These are phyloP conservation scores for Starmera quercuum DNA, from an alignment of 805 yeast species.

Conservation along the genomic window DNA sequence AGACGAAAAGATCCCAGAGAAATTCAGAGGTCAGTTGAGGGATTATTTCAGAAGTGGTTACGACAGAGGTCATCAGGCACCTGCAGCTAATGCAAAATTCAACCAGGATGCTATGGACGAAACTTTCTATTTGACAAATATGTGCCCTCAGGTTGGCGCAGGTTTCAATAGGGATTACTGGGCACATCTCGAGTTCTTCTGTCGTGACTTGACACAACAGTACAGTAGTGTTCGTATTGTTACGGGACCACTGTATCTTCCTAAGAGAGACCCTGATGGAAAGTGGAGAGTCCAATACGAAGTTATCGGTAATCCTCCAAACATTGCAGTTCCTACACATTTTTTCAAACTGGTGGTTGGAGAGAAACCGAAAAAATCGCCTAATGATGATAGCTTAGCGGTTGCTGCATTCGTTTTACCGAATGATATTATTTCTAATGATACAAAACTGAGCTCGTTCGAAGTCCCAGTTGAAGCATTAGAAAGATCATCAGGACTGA, in stretches of 20 bases:
- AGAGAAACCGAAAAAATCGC: slow-evolving; percentile 43
- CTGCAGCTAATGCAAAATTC: slow-evolving; percentile 95
- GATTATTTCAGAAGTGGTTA: slow-evolving; percentile 95
- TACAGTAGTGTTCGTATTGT: slow-evolving; percentile 76
- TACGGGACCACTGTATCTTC: slow-evolving; percentile 91
- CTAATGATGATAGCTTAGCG: slow-evolving; percentile 35
- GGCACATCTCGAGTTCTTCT: slow-evolving; percentile 93
- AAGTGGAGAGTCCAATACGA: slow-evolving; percentile 82
- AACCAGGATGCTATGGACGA: slow-evolving; percentile 91
- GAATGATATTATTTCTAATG: slow-evolving; percentile 70
- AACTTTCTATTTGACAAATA: slow-evolving; percentile 83
- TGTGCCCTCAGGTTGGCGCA: slow-evolving; percentile 95
- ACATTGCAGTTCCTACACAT: slow-evolving; percentile 95
- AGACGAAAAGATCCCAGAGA: slow-evolving; percentile 72
- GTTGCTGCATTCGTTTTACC: slow-evolving; percentile 95
- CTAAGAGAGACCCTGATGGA: slow-evolving; percentile 68
- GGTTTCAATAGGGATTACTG: slow-evolving; percentile 97
- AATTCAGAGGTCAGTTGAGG: slow-evolving; percentile 66
- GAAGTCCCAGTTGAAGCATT: slow-evolving; percentile 87
- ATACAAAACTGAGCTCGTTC: slow-evolving; percentile 61
- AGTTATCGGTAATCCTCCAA: slow-evolving; percentile 94
- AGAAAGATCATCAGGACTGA: slow-evolving; percentile 82
- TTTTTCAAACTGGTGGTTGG: slow-evolving; percentile 89
- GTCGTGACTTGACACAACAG: slow-evolving; percentile 63
- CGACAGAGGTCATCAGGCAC: slow-evolving; percentile 96